A percentile compares a stretch with the other conserved stretches of the same genome.
These are phyloP conservation scores for Argentina anserina DNA, from an alignment of 306 rosid species.

Conservation along the genomic window DNA sequence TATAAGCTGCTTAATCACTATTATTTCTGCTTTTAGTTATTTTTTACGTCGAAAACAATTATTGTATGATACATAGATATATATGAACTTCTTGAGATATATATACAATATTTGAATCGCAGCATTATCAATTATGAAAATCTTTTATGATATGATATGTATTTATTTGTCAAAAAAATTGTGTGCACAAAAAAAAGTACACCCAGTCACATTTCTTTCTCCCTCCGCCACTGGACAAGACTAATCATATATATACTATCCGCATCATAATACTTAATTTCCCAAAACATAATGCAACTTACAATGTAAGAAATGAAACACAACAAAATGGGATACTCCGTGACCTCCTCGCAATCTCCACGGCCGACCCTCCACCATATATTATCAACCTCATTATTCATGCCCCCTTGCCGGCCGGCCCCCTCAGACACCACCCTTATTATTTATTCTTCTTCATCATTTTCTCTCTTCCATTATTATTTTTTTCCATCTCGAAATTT, in stretches of 20 bases:
- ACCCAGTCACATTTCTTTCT: too few relatives aligned
- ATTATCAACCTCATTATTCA: conserved; percentile 6
- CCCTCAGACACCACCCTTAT: conserved; percentile 15
- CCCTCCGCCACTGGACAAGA: too few relatives aligned
- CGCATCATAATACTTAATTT: background rate
- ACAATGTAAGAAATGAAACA: background rate
- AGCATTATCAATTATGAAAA: too few relatives aligned
- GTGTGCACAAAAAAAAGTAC: too few relatives aligned
- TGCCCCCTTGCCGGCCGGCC: background rate
- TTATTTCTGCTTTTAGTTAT: too few relatives aligned
- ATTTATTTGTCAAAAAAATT: too few relatives aligned
- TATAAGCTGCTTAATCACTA: too few relatives aligned
- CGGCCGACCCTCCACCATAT: conserved; percentile 15
- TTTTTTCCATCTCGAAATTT: background rate
- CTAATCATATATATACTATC: too few relatives aligned
- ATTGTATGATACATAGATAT: background rate
- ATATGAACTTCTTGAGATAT: background rate
- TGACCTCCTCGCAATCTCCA: conserved; percentile 24
- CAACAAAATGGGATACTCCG: conserved; percentile 29
- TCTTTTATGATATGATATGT: too few relatives aligned
- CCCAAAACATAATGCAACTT: background rate
- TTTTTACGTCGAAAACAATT: too few relatives aligned
- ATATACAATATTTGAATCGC: too few relatives aligned
- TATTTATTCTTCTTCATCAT: background rate
- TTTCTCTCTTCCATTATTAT: background rate